A percentile compares a stretch with the other conserved stretches of the same genome.
These are phyloP conservation scores for Clohesyomyces aquaticus DNA, from an alignment of 495 filamentous ascomycete genomes.

Conservation along the genomic window DNA sequence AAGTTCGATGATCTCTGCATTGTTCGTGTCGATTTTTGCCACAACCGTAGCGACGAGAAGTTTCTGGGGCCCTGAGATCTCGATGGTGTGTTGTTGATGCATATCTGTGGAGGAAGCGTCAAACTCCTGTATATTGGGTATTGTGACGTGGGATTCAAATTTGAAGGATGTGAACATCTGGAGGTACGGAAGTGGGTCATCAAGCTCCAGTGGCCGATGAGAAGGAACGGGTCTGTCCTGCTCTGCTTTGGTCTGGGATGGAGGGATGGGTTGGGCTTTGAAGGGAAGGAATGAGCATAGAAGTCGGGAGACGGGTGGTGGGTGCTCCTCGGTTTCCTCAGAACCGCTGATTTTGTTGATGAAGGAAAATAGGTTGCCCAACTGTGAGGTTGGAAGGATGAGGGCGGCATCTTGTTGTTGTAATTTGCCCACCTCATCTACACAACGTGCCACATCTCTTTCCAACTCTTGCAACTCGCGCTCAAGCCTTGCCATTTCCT, in stretches of 20 bases:
- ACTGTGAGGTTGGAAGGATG: conserved; percentile 9
- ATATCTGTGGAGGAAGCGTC: not conserved
- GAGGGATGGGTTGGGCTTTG: conserved; percentile 8
- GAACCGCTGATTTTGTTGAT: conserved; percentile 27
- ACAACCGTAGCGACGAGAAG: conserved; percentile 33
- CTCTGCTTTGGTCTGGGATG: not conserved
- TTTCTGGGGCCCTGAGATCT: conserved; percentile 36
- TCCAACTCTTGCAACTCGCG: conserved; percentile 23
- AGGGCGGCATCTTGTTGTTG: not conserved
- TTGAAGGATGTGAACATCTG: conserved; percentile 59
- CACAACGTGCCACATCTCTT: conserved; percentile 21
- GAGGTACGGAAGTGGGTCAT: conserved; percentile 61
- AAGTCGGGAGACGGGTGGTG: conserved; percentile 29
- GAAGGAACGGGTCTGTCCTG: conserved; percentile 45
- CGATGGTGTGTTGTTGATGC: conserved; percentile 38
- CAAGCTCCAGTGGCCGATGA: conserved; percentile 58
- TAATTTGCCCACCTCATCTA: conserved; percentile 17
- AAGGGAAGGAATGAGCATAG: conserved; percentile 41
- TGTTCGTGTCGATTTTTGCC: conserved; percentile 37
- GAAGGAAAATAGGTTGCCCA: conserved; percentile 23
- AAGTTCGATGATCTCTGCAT: conserved; percentile 17
- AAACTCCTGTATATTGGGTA: conserved; percentile 1
- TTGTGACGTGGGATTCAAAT: conserved; percentile 55
- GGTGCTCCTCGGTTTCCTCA: conserved; percentile 4
- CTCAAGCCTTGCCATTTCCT: conserved; percentile 29